phyloP scores from a whole-genome alignment of 768 basidiomycete species.

The Holtermanniella nyarrowii region DNA sequence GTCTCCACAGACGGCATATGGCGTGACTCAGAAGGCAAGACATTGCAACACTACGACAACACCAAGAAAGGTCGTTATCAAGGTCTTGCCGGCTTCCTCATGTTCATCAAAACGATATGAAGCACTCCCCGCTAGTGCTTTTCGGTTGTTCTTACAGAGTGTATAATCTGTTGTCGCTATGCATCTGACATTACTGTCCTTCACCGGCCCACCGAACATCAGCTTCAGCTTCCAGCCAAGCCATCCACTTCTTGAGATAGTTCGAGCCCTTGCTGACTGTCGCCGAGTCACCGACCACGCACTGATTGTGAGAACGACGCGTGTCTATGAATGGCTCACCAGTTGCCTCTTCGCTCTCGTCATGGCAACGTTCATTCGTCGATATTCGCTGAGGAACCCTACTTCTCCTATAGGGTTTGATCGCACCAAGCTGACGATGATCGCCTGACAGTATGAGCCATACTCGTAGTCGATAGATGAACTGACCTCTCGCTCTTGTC shows the following conservation, averaged over 20 bases:
- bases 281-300: constrained; percentile 84
- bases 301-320: constrained; percentile 46
- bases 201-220: constrained; percentile 76
- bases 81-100: constrained; percentile 34
- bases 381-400: constrained; percentile 85
- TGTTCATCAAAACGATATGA: constrained; percentile 37
- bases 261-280: constrained; percentile 74
- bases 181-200: not conserved
- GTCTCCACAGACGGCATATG: constrained; percentile 52
- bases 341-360: constrained; percentile 80
- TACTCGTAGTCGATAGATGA: constrained; percentile 41
- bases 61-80: constrained; percentile 29
- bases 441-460: constrained; percentile 47
- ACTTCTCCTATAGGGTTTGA: constrained; percentile 83
- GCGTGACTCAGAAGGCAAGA: constrained; percentile 47
- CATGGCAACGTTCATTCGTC: constrained; percentile 67
- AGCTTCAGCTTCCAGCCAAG: constrained; percentile 79
- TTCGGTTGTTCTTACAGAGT: not conserved
- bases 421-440: constrained; percentile 82
- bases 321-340: constrained; percentile 46
- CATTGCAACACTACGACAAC: constrained; percentile 36
- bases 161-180: not conserved
- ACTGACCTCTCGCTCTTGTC: constrained; percentile 54
- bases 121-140: not conserved
- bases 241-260: constrained; percentile 81